Evolutionary conservation across 495 filamentous ascomycete species (phyloP).

Genomic region (Penicillium salamii): DNA sequence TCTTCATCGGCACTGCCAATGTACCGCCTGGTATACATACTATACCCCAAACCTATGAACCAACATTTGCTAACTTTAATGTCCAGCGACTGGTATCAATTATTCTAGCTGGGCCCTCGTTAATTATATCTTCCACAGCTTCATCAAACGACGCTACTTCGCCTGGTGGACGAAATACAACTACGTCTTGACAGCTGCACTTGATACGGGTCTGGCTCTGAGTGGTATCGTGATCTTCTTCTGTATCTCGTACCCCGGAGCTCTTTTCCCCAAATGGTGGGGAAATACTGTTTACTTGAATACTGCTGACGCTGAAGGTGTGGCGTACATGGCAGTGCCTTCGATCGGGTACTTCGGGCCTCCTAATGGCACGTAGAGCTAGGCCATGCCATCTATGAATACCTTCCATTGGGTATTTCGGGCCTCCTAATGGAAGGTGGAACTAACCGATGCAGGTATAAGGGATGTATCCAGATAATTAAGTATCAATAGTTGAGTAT

Average conservation of each 20-base stretch:
- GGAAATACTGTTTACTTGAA: slow-evolving; percentile 44
- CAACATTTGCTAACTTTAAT: neutral
- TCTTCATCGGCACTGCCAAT: slow-evolving; percentile 46
- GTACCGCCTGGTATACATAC: slow-evolving; percentile 28
- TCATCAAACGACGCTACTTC: slow-evolving; percentile 36
- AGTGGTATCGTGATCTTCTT: slow-evolving; percentile 38
- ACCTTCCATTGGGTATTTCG: no score
- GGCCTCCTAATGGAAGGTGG: no score
- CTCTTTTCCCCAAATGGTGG: slow-evolving; percentile 37
- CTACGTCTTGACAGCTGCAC: slow-evolving; percentile 30
- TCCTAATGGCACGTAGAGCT: slow-evolving; percentile 44
- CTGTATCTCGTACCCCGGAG: slow-evolving; percentile 36
- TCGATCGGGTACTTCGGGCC: slow-evolving; percentile 44
- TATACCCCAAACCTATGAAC: neutral
- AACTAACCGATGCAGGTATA: no score
- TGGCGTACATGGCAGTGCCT: slow-evolving; percentile 40
- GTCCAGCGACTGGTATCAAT: slow-evolving; percentile 45
- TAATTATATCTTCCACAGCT: slow-evolving; percentile 44
- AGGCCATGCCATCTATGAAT: no score
- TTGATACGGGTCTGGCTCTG: slow-evolving; percentile 31
- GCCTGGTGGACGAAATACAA: slow-evolving; percentile 43
- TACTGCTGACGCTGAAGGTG: slow-evolving; percentile 42
- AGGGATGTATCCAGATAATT: no score
- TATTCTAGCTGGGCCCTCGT: slow-evolving; percentile 49
- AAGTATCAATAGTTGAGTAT: no score